These are phyloP conservation scores for Endogone sp. DNA, from an alignment of 192 early-diverging fungal genomes.

Conservation along the genomic window DNA sequence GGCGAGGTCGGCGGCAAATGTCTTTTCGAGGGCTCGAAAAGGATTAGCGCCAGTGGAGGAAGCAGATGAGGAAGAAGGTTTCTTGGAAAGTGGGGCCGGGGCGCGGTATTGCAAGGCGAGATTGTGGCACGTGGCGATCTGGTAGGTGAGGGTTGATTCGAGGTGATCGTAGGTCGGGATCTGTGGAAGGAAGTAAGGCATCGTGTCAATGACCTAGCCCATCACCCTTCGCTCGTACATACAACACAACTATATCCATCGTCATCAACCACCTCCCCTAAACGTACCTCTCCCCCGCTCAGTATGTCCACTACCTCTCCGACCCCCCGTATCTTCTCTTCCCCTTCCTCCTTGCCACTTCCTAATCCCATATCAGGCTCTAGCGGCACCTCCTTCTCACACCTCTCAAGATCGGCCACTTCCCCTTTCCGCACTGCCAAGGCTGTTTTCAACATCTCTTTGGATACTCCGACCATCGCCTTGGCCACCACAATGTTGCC, in stretches of 20 bases:
- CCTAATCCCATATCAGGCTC: slow-evolving; percentile 22
- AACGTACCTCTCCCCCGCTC: not conserved
- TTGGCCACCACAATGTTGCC: slow-evolving; percentile 41
- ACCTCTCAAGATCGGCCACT: not conserved
- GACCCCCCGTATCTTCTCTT: not conserved
- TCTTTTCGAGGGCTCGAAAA: slow-evolving; percentile 60
- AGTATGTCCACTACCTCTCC: not conserved
- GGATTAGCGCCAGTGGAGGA: not conserved
- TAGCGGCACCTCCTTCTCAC: slow-evolving; percentile 11
- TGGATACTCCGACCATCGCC: slow-evolving; percentile 43
- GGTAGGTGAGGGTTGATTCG: slow-evolving; percentile 21
- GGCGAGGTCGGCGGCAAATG: slow-evolving; percentile 45
- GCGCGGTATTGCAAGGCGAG: slow-evolving; percentile 21
- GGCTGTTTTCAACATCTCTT: slow-evolving; percentile 39
- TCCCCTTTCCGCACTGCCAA: slow-evolving; percentile 27
- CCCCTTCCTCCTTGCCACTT: slow-evolving; percentile 14
- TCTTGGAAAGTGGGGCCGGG: not conserved
- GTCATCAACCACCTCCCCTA: not conserved
- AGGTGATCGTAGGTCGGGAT: slow-evolving; percentile 9
- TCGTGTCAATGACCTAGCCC: too few relatives aligned
- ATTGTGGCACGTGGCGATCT: slow-evolving; percentile 28
- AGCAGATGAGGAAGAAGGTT: slow-evolving; percentile 15
- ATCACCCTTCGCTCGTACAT: too few relatives aligned
- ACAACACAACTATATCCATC: too few relatives aligned
- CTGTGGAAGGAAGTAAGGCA: too few relatives aligned